Conservation (phyloP, 768 basidiomycete species). For the Lactarius sanguifluus region DNA sequence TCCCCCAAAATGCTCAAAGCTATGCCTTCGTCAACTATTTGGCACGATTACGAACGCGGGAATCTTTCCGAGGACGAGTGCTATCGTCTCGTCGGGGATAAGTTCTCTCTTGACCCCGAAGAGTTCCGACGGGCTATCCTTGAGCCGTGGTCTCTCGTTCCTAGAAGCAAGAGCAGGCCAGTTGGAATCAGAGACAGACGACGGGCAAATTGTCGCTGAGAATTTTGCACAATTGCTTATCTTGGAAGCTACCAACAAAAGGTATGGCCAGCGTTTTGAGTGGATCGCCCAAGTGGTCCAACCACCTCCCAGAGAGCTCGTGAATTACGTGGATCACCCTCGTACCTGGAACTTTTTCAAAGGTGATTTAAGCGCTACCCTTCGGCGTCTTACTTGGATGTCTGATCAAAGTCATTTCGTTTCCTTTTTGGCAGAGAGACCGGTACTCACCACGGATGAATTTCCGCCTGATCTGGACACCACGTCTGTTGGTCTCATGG, state of each 20-base stretch:
- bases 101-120: conserved; percentile 40
- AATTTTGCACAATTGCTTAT: conserved; percentile 63
- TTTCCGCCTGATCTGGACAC: conserved; percentile 61
- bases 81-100: conserved; percentile 42
- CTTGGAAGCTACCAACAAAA: conserved; percentile 49
- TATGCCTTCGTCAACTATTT: conserved; percentile 47
- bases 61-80: conserved; percentile 45
- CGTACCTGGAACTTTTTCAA: conserved; percentile 58
- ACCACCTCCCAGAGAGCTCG: conserved; percentile 40
- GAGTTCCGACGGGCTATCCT: conserved; percentile 48
- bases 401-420: neutral
- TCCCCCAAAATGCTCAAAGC: conserved; percentile 42
- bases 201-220: conserved; percentile 44
- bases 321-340: conserved; percentile 41
- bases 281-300: neutral
- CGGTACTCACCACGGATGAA: conserved; percentile 45
- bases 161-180: conserved; percentile 42
- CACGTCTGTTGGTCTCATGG: conserved; percentile 52
- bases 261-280: conserved; percentile 34
- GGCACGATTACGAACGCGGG: conserved; percentile 55
- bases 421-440: conserved; percentile 35
- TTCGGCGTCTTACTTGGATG: conserved; percentile 33
- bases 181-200: conserved; percentile 47
- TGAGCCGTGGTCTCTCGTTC: conserved; percentile 44
- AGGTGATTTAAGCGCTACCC: conserved; percentile 41